A percentile compares a stretch with the other conserved stretches of the same genome.
These are phyloP conservation scores for Suillus paluster DNA, from an alignment of 768 basidiomycete species.

Conservation along the genomic window DNA sequence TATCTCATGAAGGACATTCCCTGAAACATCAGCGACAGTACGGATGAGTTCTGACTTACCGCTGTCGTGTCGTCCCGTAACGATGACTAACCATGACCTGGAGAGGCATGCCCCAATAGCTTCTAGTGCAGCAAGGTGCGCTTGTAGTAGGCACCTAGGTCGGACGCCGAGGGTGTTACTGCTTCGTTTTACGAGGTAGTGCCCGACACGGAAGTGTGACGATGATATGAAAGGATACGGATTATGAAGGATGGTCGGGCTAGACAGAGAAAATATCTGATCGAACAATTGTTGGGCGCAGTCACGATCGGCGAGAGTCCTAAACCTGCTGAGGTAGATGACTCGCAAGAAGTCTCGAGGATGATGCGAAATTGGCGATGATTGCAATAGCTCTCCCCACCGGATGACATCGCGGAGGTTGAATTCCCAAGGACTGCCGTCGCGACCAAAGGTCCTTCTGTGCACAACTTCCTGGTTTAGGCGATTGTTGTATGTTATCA, in stretches of 20 bases:
- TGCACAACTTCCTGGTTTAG: constrained; percentile 71
- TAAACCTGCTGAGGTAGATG: constrained; percentile 87
- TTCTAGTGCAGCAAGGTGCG: constrained; percentile 69
- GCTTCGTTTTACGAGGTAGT: constrained; percentile 46
- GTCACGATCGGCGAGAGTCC: constrained; percentile 67
- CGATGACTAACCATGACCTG: constrained; percentile 86
- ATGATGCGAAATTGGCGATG: constrained; percentile 39
- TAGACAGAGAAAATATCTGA: constrained; percentile 45
- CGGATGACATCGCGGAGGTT: constrained; percentile 94
- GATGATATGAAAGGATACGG: constrained; percentile 42
- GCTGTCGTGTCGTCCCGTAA: constrained; percentile 71
- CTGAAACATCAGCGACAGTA: constrained; percentile 69
- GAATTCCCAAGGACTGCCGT: constrained; percentile 96
- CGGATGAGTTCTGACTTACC: constrained; percentile 85
- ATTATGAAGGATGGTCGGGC: constrained; percentile 44
- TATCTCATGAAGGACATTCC: constrained; percentile 71
- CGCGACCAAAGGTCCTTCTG: constrained; percentile 68
- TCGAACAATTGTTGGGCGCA: constrained; percentile 59
- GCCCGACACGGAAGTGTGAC: constrained; percentile 66
- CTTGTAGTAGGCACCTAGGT: constrained; percentile 59
- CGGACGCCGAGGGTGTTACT: constrained; percentile 39
- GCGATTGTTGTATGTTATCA: constrained; percentile 82
- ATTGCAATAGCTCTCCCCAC: constrained; percentile 69
- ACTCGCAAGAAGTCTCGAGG: constrained; percentile 69
- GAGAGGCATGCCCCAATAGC: constrained; percentile 74